Evolutionary conservation across 2,329 filamentous ascomycete genomes (phyloP).

Genomic region (Xylaria sp.): DNA sequence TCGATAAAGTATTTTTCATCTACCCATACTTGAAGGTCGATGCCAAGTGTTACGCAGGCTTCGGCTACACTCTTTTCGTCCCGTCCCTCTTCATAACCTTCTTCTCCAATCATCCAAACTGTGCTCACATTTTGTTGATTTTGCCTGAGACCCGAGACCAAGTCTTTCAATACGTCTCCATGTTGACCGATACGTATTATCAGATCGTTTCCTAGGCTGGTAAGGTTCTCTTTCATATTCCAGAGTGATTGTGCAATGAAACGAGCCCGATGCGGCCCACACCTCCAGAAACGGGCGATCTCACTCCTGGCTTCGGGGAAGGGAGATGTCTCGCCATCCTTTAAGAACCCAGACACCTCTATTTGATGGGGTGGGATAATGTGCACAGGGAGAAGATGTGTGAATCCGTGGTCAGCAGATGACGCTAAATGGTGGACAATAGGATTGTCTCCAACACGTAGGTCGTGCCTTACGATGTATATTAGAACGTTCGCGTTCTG

Average conservation of each 20-base stretch:
- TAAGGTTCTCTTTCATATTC: constrained; percentile 73
- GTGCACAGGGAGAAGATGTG: constrained; percentile 77
- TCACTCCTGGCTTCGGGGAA: constrained; percentile 74
- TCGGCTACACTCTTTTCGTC: constrained; percentile 68
- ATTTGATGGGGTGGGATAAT: constrained; percentile 76
- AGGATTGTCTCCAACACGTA: constrained; percentile 79
- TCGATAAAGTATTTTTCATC: constrained; percentile 85
- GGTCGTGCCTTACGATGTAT: constrained; percentile 77
- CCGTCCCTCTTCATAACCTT: constrained; percentile 73
- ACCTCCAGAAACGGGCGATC: constrained; percentile 76
- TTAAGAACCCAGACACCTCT: constrained; percentile 79
- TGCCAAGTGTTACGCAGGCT: constrained; percentile 61
- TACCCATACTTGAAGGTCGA: constrained; percentile 71
- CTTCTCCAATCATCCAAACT: constrained; percentile 79
- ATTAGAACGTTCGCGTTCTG: constrained; percentile 65
- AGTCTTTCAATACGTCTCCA: constrained; percentile 66
- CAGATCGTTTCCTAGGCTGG: constrained; percentile 68
- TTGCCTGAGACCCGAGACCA: constrained; percentile 62
- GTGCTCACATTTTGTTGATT: constrained; percentile 63
- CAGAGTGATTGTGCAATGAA: constrained; percentile 79
- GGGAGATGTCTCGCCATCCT: constrained; percentile 63
- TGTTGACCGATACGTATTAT: constrained; percentile 70
- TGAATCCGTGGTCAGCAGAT: constrained; percentile 63
- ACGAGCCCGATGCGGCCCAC: constrained; percentile 75
- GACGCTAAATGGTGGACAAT: constrained; percentile 69